These are phyloP conservation scores for Prunus mongolica DNA, from an alignment of 306 rosid genomes.

Conservation along the genomic window DNA sequence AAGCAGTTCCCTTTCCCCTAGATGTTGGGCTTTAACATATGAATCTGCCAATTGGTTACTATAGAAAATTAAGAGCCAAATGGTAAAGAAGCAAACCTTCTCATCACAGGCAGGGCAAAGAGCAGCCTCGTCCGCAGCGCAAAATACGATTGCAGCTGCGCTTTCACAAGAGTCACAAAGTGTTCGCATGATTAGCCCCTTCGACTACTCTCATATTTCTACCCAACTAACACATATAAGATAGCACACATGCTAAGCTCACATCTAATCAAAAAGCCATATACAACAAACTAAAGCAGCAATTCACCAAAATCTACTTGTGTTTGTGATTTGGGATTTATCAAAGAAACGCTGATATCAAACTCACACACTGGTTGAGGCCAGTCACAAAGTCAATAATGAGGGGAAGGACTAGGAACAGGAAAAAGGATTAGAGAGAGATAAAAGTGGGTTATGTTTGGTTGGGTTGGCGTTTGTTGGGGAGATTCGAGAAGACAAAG, in stretches of 20 bases:
- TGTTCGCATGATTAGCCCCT: slow-evolving; percentile 74
- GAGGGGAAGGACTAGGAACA: slow-evolving; percentile 30
- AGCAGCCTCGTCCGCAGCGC: slow-evolving; percentile 99
- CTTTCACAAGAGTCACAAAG: slow-evolving; percentile 98
- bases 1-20: not conserved
- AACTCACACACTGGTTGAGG: slow-evolving; percentile 7
- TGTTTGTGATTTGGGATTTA: not conserved
- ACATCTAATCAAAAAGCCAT: slow-evolving; percentile 11
- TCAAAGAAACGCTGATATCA: too few relatives aligned
- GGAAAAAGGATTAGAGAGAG: not conserved
- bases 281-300: too few relatives aligned
- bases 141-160: slow-evolving; percentile 89
- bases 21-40: not conserved
- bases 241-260: slow-evolving; percentile 2
- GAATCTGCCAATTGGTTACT: not conserved
- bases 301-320: slow-evolving; percentile 27
- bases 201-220: slow-evolving; percentile 63
- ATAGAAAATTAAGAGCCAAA: not conserved
- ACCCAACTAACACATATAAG: slow-evolving; percentile 18
- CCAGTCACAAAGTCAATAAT: slow-evolving; percentile 14
- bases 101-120: slow-evolving; percentile 93
- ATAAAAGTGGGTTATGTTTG: slow-evolving; percentile 18
- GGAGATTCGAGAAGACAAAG: slow-evolving; percentile 8
- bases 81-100: slow-evolving; percentile 42
- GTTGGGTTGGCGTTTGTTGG: not conserved